Conservation (phyloP, 1,284 basidiomycete genomes). For the Rhodotorula glutinis region DNA sequence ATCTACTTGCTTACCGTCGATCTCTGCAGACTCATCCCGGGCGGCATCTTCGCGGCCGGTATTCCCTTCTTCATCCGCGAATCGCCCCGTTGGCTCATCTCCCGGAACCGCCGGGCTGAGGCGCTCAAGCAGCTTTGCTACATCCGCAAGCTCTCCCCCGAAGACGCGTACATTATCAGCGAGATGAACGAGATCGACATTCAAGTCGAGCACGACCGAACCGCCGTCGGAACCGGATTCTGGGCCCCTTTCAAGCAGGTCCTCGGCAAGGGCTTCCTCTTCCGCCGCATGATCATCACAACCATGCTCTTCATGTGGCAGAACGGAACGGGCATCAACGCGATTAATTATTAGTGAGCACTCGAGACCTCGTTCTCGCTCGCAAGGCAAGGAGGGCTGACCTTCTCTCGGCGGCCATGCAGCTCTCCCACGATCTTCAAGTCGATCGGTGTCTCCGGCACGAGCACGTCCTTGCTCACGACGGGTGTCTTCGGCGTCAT, state of each 20-base stretch:
- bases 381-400: too few relatives aligned
- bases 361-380: too few relatives aligned
- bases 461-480: constrained; percentile 52
- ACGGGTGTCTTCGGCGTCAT: constrained; percentile 56
- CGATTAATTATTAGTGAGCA: constrained; percentile 7
- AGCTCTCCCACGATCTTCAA: constrained; percentile 58
- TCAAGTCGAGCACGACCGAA: constrained; percentile 34
- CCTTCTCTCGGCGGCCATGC: too few relatives aligned
- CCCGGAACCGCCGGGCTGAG: constrained; percentile 55
- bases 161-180: constrained; percentile 26
- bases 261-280: constrained; percentile 25
- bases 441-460: constrained; percentile 58
- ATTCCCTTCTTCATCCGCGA: constrained; percentile 57
- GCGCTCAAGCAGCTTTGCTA: constrained; percentile 58
- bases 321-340: constrained; percentile 41
- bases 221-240: constrained; percentile 30
- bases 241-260: constrained; percentile 33
- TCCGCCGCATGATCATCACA: constrained; percentile 43
- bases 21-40: constrained; percentile 54
- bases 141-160: constrained; percentile 22
- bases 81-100: constrained; percentile 62
- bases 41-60: constrained; percentile 54
- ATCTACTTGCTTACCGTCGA: too few relatives aligned
- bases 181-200: constrained; percentile 37
- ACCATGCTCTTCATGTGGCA: constrained; percentile 46